Base-by-base conservation (phyloP, 495 filamentous ascomycete genomes). In the Umbilicaria muhlenbergii region DNA sequence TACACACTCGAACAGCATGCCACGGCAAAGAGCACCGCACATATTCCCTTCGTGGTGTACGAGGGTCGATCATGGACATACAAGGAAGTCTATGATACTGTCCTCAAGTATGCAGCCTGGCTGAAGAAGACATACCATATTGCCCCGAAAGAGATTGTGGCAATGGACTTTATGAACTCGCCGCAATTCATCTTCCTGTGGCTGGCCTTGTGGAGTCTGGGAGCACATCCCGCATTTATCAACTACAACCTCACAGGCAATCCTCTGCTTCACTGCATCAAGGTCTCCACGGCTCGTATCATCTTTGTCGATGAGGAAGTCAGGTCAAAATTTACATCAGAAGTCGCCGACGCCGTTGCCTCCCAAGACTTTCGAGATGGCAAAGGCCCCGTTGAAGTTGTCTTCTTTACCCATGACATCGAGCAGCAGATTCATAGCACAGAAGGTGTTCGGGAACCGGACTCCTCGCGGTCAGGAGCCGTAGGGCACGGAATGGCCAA, bases 141-240 rank as follows among this genome's bases (percentile, higher is more conserved):
- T 36, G 76, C 78, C 49, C 71, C 77, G 34, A 74, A 74, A 48
- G 85, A 95, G 38, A 74, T 96, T 38, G 83, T 98, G 3, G 89
- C 88, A 0, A 68, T 98, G 53, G 77, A 94, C 59, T 83, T 88
- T 50, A 82, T 81, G 64, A 98, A 98, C 54, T 83, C 76, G 18
- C 78, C 84, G 12, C 72, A 73, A 5, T 91, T 88, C 53, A 50
- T 94, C 11, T 92, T 93, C 63, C 45, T 94, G n/a, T 73, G 77
- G 65, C 67, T 93, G 17, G 91, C 81, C 0, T 60, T 95, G 28
- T 95, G 89, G 88, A 77, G 79, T 14, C 76, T 96, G 34, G 91
- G 91, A 0, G 88, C 84, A 0, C 74, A 73, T 19, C 87, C 89
- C n/a, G 91, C 89, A 0, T 83, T 92, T 47, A 82, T 98, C 63